These are phyloP conservation scores for Pseudogymnoascus sp. DNA, from an alignment of 2,329 filamentous ascomycete species.

Conservation along the genomic window DNA sequence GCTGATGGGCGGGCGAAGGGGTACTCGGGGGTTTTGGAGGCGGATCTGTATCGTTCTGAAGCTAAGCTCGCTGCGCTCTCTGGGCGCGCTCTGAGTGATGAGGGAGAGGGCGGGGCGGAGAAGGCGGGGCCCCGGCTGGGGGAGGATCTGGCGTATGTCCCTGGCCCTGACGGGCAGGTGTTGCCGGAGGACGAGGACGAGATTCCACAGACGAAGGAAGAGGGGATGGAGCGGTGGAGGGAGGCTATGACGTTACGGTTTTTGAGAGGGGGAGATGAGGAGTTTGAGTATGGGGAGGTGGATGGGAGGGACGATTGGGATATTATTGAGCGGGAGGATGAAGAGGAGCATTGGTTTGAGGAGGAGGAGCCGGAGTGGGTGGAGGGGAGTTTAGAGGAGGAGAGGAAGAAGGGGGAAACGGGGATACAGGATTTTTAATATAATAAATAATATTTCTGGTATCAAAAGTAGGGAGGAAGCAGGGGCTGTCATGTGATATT, in stretches of 20 bases:
- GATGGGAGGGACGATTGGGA: constrained; percentile 28
- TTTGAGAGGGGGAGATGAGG: constrained; percentile 27
- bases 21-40: constrained; percentile 29
- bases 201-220: constrained; percentile 25
- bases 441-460: neutral
- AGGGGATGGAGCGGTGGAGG: constrained; percentile 28
- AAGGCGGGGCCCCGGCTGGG: neutral
- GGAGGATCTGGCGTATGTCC: constrained; percentile 21
- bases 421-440: constrained; percentile 29
- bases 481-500: neutral
- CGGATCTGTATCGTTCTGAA: constrained; percentile 29
- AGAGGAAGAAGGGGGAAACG: constrained; percentile 24
- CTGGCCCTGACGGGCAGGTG: constrained; percentile 23
- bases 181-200: constrained; percentile 27
- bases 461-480: neutral
- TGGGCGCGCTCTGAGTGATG: neutral
- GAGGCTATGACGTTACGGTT: constrained; percentile 29
- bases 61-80: constrained; percentile 26
- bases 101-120: constrained; percentile 4
- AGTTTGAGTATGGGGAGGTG: constrained; percentile 27
- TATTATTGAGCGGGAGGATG: constrained; percentile 26
- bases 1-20: constrained; percentile 29
- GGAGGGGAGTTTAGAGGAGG: constrained; percentile 10
- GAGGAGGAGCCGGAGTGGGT: constrained; percentile 29
- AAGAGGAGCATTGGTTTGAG: constrained; percentile 30